Evolutionary conservation across 768 basidiomycete genomes (phyloP).

Genomic region (Tephrocybe rancida): DNA sequence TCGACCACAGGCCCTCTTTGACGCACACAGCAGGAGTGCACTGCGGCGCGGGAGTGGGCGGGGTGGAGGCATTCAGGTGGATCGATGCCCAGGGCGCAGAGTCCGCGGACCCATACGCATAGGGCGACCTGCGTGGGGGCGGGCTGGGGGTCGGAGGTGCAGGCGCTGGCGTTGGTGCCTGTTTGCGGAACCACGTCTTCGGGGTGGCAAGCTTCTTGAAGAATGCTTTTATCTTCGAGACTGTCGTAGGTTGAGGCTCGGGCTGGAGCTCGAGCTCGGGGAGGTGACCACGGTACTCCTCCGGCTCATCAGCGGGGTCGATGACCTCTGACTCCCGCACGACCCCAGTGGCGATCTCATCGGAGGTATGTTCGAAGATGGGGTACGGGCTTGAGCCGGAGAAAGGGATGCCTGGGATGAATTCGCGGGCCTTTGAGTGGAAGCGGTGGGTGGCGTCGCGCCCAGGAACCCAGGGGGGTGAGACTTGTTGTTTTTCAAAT

Average conservation of each 20-base stretch:
- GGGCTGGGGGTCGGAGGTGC: background rate
- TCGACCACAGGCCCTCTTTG: background rate
- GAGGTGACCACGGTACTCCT: background rate
- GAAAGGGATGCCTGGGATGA: background rate
- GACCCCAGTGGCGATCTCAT: background rate
- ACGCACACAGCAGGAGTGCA: background rate
- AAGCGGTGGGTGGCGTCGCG: constrained; percentile 2
- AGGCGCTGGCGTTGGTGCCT: background rate
- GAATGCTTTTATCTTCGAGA: background rate
- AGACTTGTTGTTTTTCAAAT: constrained; percentile 22
- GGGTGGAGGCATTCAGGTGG: background rate
- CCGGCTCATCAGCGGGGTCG: background rate
- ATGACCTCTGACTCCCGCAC: background rate
- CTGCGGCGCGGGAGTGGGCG: background rate
- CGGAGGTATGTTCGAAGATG: background rate
- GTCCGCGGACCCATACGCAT: background rate
- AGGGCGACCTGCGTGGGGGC: background rate
- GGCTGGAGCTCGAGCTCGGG: background rate
- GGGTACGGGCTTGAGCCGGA: background rate
- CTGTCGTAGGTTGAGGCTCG: background rate
- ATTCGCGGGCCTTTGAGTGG: background rate
- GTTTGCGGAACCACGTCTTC: background rate
- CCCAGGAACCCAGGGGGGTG: constrained; percentile 28
- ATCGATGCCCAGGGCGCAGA: background rate
- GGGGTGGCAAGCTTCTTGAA: background rate